These are phyloP conservation scores for Cladosporium cucumerinum DNA, from an alignment of 2,329 filamentous ascomycete species.

Conservation along the genomic window DNA sequence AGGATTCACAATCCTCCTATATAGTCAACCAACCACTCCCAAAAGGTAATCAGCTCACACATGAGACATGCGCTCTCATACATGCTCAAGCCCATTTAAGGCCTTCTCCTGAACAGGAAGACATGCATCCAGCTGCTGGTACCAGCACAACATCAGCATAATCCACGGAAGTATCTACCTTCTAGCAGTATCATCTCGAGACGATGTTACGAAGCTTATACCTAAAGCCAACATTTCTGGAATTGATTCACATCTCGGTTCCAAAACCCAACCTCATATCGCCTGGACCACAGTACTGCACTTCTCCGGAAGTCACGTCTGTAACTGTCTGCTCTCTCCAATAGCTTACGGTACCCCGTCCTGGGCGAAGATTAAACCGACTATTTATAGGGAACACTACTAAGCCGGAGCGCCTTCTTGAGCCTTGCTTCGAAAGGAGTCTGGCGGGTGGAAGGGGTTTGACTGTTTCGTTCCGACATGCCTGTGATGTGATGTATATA, in stretches of 20 bases:
- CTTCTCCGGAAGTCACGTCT: conserved; percentile 23
- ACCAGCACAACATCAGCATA: not conserved
- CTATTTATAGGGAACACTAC: conserved; percentile 67
- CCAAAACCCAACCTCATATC: not conserved
- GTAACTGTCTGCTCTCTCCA: conserved; percentile 31
- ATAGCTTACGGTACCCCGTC: conserved; percentile 32
- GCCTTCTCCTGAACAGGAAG: not conserved
- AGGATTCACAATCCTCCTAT: not conserved
- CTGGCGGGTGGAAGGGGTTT: conserved; percentile 87
- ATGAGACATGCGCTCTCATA: not conserved
- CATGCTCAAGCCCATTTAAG: too few species aligned
- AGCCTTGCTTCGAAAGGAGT: conserved; percentile 74
- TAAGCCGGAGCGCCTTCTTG: conserved; percentile 98
- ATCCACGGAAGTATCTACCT: not conserved
- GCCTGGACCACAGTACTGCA: conserved; percentile 28
- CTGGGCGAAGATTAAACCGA: conserved; percentile 64
- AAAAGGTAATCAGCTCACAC: not conserved
- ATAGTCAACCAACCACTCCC: not conserved
- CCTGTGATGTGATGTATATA: conserved; percentile 25
- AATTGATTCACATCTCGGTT: not conserved
- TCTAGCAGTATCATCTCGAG: not conserved
- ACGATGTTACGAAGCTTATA: not conserved
- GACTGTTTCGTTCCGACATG: conserved; percentile 84
- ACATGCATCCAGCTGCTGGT: not conserved
- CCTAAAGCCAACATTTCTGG: not conserved